Evolutionary conservation across 2,329 filamentous ascomycete species (phyloP).

Genomic region (Alternaria metachromatica): DNA sequence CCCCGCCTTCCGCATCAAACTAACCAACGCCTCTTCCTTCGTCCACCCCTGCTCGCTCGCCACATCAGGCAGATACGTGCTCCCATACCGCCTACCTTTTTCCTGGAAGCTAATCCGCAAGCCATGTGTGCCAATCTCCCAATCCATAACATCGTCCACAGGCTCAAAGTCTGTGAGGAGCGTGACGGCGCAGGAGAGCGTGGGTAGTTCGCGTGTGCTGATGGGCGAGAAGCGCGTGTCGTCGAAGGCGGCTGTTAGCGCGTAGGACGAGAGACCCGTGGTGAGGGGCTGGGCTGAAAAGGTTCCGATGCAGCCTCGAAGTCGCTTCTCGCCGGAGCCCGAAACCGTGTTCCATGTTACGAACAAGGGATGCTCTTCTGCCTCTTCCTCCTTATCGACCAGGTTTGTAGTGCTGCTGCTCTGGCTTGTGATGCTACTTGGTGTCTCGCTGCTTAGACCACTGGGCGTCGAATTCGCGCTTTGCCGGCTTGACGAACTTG

Average conservation of each 20-base stretch:
- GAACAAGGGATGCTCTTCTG: constrained; percentile 73
- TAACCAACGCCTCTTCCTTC: constrained; percentile 88
- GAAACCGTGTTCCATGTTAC: constrained; percentile 90
- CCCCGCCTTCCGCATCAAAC: constrained; percentile 92
- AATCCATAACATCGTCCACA: constrained; percentile 76
- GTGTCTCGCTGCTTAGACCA: constrained; percentile 48
- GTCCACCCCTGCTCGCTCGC: constrained; percentile 92
- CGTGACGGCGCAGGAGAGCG: constrained; percentile 65
- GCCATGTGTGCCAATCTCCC: constrained; percentile 85
- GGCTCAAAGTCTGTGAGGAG: constrained; percentile 86
- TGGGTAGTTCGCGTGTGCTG: constrained; percentile 47
- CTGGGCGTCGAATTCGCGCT: constrained; percentile 56
- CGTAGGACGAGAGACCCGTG: constrained; percentile 13
- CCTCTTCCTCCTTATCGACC: constrained; percentile 46
- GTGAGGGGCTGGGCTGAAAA: constrained; percentile 12
- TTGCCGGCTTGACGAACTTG: constrained; percentile 54
- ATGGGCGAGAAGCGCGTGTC: constrained; percentile 69
- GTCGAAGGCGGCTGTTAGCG: constrained; percentile 59
- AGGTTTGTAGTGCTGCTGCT: constrained; percentile 32
- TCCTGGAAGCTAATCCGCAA: constrained; percentile 85
- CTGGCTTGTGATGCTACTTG: constrained; percentile 54
- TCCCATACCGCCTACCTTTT: constrained; percentile 74
- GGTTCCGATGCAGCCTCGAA: constrained; percentile 96
- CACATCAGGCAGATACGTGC: constrained; percentile 93
- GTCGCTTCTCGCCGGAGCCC: constrained; percentile 62